phyloP scores from a whole-genome alignment of 2,329 filamentous ascomycete genomes.

The Diplodia corticola region DNA sequence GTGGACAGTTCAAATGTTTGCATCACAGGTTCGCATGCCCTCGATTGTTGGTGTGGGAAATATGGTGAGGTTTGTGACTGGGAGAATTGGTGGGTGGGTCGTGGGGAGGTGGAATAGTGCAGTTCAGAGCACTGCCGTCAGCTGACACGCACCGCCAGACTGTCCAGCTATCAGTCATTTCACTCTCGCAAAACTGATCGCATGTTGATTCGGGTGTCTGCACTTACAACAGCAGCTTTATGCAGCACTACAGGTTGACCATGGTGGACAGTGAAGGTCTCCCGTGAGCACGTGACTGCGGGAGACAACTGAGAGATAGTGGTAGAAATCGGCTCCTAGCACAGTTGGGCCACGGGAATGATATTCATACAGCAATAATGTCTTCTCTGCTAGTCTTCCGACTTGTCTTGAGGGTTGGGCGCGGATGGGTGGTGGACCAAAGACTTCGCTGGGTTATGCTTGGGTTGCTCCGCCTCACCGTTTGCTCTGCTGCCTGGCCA shows the following conservation, averaged over 20 bases:
- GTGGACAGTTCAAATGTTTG: background rate
- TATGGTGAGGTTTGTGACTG: background rate
- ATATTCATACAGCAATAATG: background rate
- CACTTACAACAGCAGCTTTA: background rate
- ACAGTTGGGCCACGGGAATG: background rate
- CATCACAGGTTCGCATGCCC: background rate
- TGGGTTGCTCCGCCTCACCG: slow-evolving; percentile 3
- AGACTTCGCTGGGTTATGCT: background rate
- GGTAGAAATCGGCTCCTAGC: background rate
- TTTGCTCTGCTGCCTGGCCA: slow-evolving; percentile 20
- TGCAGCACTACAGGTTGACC: background rate
- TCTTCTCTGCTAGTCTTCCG: background rate
- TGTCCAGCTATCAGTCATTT: background rate
- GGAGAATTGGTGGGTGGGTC: background rate
- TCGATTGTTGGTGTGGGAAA: background rate
- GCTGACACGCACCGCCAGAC: background rate
- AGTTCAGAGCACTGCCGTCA: background rate
- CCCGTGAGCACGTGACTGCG: background rate
- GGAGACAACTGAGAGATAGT: background rate
- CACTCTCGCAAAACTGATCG: background rate
- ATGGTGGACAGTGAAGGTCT: background rate
- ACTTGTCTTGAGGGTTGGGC: background rate
- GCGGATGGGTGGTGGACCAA: background rate
- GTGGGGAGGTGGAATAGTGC: background rate
- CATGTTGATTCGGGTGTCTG: background rate